Percentiles rank a stretch among this genome's conserved stretches.
These are phyloP conservation scores for Heritiera littoralis DNA, from an alignment of 345 rosid genomes.

Conservation along the genomic window DNA sequence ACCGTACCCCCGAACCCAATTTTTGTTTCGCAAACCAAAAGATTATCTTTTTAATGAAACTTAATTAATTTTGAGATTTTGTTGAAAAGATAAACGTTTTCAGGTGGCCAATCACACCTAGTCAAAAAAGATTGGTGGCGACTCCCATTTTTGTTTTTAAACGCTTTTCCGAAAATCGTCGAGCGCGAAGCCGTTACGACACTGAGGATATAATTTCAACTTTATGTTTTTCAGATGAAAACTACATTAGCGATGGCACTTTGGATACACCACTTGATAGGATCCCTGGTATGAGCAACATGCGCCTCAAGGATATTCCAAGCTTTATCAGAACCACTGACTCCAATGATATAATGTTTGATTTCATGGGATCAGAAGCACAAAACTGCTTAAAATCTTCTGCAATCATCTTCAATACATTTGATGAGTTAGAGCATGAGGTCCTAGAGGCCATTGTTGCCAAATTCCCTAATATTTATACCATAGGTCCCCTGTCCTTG, in stretches of 20 bases:
- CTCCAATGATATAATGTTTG: constrained; percentile 25
- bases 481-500: constrained; percentile 26
- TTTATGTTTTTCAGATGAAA: constrained; percentile 28
- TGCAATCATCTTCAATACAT: constrained; percentile 31
- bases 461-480: constrained; percentile 25
- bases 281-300: constrained; percentile 40
- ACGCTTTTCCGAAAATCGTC: too few relatives aligned
- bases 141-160: too few relatives aligned
- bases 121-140: too few relatives aligned
- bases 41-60: too few relatives aligned
- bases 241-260: constrained; percentile 26
- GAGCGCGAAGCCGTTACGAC: too few relatives aligned
- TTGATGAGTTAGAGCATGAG: constrained; percentile 23
- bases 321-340: constrained; percentile 29
- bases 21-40: too few relatives aligned
- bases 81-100: too few relatives aligned
- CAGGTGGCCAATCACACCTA: too few relatives aligned
- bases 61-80: too few relatives aligned
- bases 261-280: constrained; percentile 35
- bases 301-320: constrained; percentile 31
- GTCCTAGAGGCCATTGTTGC: constrained; percentile 22
- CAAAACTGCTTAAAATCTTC: constrained; percentile 21
- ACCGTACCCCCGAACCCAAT: too few relatives aligned
- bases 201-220: too few relatives aligned
- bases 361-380: constrained; percentile 20